These are phyloP conservation scores for Suillus placidus DNA, from an alignment of 768 basidiomycete species.

Conservation along the genomic window DNA sequence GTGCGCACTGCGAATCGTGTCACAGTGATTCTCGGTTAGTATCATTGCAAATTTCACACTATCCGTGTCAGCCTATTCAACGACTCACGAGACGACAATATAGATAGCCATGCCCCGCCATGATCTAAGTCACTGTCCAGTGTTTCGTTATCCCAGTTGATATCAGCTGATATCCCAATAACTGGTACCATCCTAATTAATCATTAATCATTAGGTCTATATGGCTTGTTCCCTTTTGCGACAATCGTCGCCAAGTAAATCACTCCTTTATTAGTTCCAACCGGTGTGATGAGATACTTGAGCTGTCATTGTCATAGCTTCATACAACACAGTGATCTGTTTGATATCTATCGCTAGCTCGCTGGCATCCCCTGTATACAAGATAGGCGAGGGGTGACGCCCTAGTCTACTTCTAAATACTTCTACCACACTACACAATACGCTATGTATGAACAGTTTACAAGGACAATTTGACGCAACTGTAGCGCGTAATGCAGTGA, in stretches of 20 bases:
- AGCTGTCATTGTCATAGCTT: not conserved
- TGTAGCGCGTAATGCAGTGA: not conserved
- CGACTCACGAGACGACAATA: not conserved
- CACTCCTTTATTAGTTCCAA: not conserved
- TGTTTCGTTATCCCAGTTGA: not conserved
- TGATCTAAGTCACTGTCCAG: not conserved
- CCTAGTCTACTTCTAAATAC: slow-evolving; percentile 2
- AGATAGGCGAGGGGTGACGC: not conserved
- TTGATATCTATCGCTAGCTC: not conserved
- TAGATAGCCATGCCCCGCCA: not conserved
- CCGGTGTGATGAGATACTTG: not conserved
- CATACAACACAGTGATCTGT: not conserved
- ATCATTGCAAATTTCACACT: not conserved
- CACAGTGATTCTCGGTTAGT: not conserved
- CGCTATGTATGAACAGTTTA: slow-evolving; percentile 10
- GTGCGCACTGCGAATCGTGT: no score
- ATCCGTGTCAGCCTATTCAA: not conserved
- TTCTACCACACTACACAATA: slow-evolving; percentile 7
- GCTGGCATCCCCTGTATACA: not conserved
- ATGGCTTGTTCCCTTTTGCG: not conserved
- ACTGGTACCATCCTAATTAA: not conserved
- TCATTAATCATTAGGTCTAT: not conserved
- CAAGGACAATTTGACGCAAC: slow-evolving; percentile 6
- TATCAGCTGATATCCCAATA: not conserved
- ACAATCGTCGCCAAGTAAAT: not conserved